A percentile compares a stretch with the other conserved stretches of the same genome.
Conservation (phyloP, 2,329 filamentous ascomycete species). For the Cordyceps pruinosa region DNA sequence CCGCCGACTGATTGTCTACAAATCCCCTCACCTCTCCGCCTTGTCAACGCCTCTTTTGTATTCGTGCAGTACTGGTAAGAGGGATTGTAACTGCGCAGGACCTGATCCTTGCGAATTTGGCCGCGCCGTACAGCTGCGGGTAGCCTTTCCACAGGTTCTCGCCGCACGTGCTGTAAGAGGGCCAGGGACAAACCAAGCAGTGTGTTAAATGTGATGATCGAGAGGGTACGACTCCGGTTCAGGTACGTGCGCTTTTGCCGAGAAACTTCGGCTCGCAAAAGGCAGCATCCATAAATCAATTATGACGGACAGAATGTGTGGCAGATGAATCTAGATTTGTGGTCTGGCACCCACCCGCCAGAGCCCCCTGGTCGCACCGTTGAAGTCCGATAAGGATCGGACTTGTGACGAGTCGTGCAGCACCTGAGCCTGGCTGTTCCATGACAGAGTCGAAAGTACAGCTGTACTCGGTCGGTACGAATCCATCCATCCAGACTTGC, state of each 20-base stretch:
- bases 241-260: neutral
- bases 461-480: neutral
- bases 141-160: neutral
- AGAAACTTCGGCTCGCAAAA: conserved; percentile 10
- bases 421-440: neutral
- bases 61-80: too few relatives aligned
- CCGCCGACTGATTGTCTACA: too few relatives aligned
- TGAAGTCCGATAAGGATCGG: conserved; percentile 11
- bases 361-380: conserved; percentile 7
- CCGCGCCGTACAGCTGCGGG: too few relatives aligned
- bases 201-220: neutral
- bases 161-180: neutral
- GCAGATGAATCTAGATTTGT: conserved; percentile 8
- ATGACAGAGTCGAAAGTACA: neutral
- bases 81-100: neutral
- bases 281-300: neutral
- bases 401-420: conserved; percentile 6
- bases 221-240: neutral
- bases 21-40: too few relatives aligned
- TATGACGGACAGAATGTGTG: conserved; percentile 4
- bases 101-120: neutral
- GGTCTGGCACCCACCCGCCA: conserved; percentile 2
- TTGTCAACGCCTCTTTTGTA: too few relatives aligned
- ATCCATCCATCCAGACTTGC: neutral
- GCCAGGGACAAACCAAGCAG: neutral